Conservation (phyloP, 2,329 filamentous ascomycete species). For the Clonostachys byssicola region DNA sequence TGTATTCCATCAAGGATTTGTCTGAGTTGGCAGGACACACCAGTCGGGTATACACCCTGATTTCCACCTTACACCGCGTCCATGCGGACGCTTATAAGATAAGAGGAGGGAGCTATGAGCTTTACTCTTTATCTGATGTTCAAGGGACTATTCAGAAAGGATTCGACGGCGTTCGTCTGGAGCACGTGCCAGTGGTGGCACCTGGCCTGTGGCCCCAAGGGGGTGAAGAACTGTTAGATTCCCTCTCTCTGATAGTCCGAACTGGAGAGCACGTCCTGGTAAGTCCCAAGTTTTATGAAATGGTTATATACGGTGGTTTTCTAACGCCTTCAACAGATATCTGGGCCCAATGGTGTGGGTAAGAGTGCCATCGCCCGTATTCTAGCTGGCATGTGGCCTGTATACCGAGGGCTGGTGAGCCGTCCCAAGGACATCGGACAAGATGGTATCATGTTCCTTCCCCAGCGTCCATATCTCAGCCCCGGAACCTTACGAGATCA, state of each 20-base stretch:
- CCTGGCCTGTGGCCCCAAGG: slow-evolving; percentile 84
- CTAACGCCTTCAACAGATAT: slow-evolving; percentile 50
- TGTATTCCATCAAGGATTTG: slow-evolving; percentile 99
- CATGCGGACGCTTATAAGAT: slow-evolving; percentile 85
- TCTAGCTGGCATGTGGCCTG: slow-evolving; percentile 90
- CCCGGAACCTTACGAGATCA: slow-evolving; percentile 93
- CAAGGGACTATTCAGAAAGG: slow-evolving; percentile 93
- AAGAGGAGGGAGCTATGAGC: slow-evolving; percentile 63
- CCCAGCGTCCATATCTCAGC: slow-evolving; percentile 87
- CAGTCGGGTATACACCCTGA: slow-evolving; percentile 90
- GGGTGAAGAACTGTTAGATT: slow-evolving; percentile 87
- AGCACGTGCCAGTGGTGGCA: slow-evolving; percentile 89
- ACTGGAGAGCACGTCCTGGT: slow-evolving; percentile 84
- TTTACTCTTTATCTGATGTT: slow-evolving; percentile 85
- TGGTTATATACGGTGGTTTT: neutral
- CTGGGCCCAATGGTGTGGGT: slow-evolving; percentile 89
- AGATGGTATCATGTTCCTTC: slow-evolving; percentile 98
- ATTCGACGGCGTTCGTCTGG: slow-evolving; percentile 89
- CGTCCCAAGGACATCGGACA: slow-evolving; percentile 75
- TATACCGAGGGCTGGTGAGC: slow-evolving; percentile 88
- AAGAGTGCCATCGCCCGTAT: slow-evolving; percentile 87
- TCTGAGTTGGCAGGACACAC: slow-evolving; percentile 95
- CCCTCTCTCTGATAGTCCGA: slow-evolving; percentile 82
- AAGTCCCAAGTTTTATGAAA: slow-evolving; percentile 13
- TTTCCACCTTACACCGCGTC: slow-evolving; percentile 89